Conservation (phyloP, 345 rosid species). For the Brassica juncea region DNA sequence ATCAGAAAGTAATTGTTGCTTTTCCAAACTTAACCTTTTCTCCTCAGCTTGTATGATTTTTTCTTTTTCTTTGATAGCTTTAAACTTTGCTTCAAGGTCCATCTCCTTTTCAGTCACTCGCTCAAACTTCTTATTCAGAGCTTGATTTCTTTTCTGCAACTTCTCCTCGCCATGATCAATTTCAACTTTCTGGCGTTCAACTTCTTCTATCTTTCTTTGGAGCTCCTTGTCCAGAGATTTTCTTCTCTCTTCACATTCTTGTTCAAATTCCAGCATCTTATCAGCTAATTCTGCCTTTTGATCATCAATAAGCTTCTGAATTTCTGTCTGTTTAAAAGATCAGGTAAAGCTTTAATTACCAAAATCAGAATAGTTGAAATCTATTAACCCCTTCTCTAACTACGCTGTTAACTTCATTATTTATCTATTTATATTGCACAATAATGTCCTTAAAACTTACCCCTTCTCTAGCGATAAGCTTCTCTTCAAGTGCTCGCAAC, state of each 20-base stretch:
- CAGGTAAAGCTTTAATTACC: not conserved
- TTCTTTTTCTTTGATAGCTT: slow-evolving; percentile 63
- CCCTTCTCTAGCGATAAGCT: slow-evolving; percentile 72
- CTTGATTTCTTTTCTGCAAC: slow-evolving; percentile 65
- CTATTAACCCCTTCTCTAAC: no score
- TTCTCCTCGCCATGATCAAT: slow-evolving; percentile 64
- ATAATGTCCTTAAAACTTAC: slow-evolving; percentile 46
- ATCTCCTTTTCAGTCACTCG: slow-evolving; percentile 81
- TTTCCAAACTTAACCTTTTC: slow-evolving; percentile 57
- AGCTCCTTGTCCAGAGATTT: slow-evolving; percentile 66
- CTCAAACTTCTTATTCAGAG: slow-evolving; percentile 60
- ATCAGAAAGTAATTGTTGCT: slow-evolving; percentile 55
- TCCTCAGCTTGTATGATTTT: slow-evolving; percentile 63
- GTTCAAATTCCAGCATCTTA: slow-evolving; percentile 60
- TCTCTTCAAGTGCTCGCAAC: slow-evolving; percentile 59
- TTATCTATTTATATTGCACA: not conserved
- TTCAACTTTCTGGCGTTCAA: slow-evolving; percentile 56
- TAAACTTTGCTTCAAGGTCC: slow-evolving; percentile 64
- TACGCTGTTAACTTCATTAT: no score
- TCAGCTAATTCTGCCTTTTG: slow-evolving; percentile 55
- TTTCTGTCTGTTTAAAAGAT: slow-evolving; percentile 53
- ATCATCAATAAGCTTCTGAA: slow-evolving; percentile 68
- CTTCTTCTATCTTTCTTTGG: slow-evolving; percentile 48
- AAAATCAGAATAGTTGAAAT: not conserved
- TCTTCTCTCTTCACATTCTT: slow-evolving; percentile 59